phyloP scores from a whole-genome alignment of 768 basidiomycete genomes.

The Amanita brunnescens region DNA sequence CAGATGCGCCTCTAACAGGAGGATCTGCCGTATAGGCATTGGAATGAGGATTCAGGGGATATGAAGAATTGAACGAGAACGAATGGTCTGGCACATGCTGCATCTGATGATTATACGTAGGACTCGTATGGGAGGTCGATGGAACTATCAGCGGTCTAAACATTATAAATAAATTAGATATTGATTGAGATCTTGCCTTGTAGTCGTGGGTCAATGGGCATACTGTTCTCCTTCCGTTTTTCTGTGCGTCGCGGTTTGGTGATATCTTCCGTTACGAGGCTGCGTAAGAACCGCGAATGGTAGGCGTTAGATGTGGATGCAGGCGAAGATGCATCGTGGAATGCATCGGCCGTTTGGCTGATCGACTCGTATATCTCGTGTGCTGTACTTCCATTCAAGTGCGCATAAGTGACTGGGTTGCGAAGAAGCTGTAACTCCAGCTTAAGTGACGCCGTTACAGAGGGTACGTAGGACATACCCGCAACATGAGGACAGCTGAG shows the following conservation, averaged over 20 bases:
- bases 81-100: slow-evolving; percentile 25
- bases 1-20: slow-evolving; percentile 6
- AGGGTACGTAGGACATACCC: slow-evolving; percentile 30
- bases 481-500: slow-evolving; percentile 71
- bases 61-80: slow-evolving; percentile 34
- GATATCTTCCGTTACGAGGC: slow-evolving; percentile 55
- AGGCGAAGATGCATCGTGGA: slow-evolving; percentile 62
- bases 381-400: slow-evolving; percentile 51
- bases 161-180: slow-evolving; percentile 9
- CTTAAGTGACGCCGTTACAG: background rate
- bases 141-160: slow-evolving; percentile 15
- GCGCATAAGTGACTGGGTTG: slow-evolving; percentile 45
- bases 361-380: slow-evolving; percentile 62
- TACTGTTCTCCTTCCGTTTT: slow-evolving; percentile 29
- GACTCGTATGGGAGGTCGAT: slow-evolving; percentile 15
- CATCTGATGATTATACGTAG: slow-evolving; percentile 27
- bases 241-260: slow-evolving; percentile 42
- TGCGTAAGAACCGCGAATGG: slow-evolving; percentile 73
- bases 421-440: slow-evolving; percentile 50
- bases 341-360: slow-evolving; percentile 66
- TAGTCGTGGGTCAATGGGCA: slow-evolving; percentile 47
- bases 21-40: slow-evolving; percentile 5
- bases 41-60: slow-evolving; percentile 23
- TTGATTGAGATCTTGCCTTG: slow-evolving; percentile 33
- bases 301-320: slow-evolving; percentile 62